Base-by-base conservation (phyloP, 2,329 filamentous ascomycete genomes). In the Chaetomium olivaceum region DNA sequence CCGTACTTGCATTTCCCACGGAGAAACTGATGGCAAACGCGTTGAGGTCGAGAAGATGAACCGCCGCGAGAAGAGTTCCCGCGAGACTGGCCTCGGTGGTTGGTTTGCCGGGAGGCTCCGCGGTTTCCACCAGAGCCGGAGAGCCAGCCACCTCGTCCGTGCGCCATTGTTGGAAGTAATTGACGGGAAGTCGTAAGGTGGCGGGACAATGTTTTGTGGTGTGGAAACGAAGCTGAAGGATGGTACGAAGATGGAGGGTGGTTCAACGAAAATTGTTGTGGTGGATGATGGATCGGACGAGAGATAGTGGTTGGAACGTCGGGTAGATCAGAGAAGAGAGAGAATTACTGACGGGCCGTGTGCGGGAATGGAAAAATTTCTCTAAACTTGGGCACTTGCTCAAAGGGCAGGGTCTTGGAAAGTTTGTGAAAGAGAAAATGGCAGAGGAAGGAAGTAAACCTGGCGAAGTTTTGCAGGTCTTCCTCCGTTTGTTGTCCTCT, bases 1-100 rank as follows among this genome's bases (percentile, higher is more conserved):
- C 61, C 65, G 61, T 61, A 64, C 6, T 19, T n/a, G 58, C 65
- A 67, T 16, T 33, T n/a, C 6, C 46, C 52, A 19, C 7, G 16
- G 4, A 58, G 46, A 23, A 65, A 65, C 8, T 51, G 19, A 2
- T 8, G 25, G 19, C 63, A 64, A 36, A 58, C 31, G 4, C 58
- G 36, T 5, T 19, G 48, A 3, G 50, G 33, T 1, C 21, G 36
- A 16, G 57, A 16, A 12, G 57, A 7, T 11, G 46, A 39, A 5
- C 19, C 55, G 27, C 43, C 56, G 2, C 43, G 52, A 6, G 57
- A 7, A 19, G 46, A 39, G 1, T 12, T 48, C 29, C 43, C 56
- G 5, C 43, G 52, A 52, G 16, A 12, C 6, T 16, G n/a, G 16
- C 23, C 39, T 5, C 57, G 43, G 3, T 19, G 43, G 16, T n/a